Evolutionary conservation across 2,329 filamentous ascomycete species (phyloP).

Genomic region (Blastomyces percursus): DNA sequence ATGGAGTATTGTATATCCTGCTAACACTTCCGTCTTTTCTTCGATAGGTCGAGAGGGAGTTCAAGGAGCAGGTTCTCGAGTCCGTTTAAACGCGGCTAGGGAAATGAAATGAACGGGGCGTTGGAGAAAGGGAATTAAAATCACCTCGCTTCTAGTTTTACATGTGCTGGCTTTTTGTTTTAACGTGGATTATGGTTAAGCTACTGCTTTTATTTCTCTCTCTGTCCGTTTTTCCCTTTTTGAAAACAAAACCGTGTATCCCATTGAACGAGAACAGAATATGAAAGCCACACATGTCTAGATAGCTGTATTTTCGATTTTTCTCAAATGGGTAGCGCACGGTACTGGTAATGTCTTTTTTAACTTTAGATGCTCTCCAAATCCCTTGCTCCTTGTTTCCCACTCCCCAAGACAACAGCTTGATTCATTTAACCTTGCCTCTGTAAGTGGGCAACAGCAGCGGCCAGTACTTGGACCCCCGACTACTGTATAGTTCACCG

Average conservation of each 20-base stretch:
- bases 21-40: slow-evolving; percentile 1
- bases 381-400: neutral
- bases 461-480: neutral
- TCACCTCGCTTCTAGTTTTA: neutral
- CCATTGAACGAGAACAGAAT: neutral
- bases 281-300: slow-evolving; percentile 5
- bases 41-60: slow-evolving; percentile 62
- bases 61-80: slow-evolving; percentile 96
- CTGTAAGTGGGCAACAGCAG: neutral
- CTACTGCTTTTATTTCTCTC: neutral
- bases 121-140: slow-evolving; percentile 1
- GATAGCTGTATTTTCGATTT: slow-evolving; percentile 2
- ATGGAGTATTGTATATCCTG: neutral
- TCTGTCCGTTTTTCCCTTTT: neutral
- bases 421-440: neutral
- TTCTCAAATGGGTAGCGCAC: neutral
- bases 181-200: slow-evolving; percentile 2
- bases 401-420: neutral
- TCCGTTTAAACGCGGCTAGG: slow-evolving; percentile 60
- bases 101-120: slow-evolving; percentile 1
- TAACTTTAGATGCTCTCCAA: neutral
- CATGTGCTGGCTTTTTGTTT: neutral
- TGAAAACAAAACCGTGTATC: neutral
- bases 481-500: neutral
- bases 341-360: slow-evolving; percentile 3